Evolutionary conservation across 2,329 filamentous ascomycete genomes (phyloP), one percentile per base, ranked within the genome.

Genomic region (Ophiocordyceps sinensis): DNA sequence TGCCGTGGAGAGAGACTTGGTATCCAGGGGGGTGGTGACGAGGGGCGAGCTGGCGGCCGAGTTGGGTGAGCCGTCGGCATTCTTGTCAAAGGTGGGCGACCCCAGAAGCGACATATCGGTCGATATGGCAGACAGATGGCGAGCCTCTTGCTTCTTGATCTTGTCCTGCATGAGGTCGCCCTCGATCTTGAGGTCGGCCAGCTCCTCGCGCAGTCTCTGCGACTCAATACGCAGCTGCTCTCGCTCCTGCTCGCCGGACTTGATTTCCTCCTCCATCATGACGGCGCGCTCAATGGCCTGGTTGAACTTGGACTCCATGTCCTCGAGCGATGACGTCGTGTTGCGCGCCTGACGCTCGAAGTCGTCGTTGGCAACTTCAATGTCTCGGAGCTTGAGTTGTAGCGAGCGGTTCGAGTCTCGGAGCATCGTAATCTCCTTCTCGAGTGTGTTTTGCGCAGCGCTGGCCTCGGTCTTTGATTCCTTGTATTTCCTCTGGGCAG

Each of bases 341-440:
- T 95, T 91, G 52, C 91, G 80, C 50, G 91, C 89, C 65, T 96
- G 89, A 49, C 87, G 80, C 67, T 98, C 91, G 58, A 89, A 95
- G 62, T 98, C 91, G 68, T 98, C 91, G 65, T 96, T 98, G 58
- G 85, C 86, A 42, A 98, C 91, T 63, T 98, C 91, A 52, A 89
- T 94, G 60, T 98, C 91, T 50, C 91, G 81, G 43, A 98, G 68
- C 61, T 75, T 85, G 47, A 94, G 69, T 53, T 91, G 83, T 45
- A 95, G 64, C 4, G 81, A 79, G 49, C 91, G 73, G 60, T 87
- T 93, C 38, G 78, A 62, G 49, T 98, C 88, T 55, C 91, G 82
- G 52, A 98, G 71, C 9, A 75, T 82, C 7, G 91, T 98, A 53
- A 98, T 88, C 62, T 98, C 91, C 63, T 95, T 96, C 63, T 98